These are phyloP conservation scores for Talaromyces rugulosus DNA, from an alignment of 2,329 filamentous ascomycete species.

Conservation along the genomic window DNA sequence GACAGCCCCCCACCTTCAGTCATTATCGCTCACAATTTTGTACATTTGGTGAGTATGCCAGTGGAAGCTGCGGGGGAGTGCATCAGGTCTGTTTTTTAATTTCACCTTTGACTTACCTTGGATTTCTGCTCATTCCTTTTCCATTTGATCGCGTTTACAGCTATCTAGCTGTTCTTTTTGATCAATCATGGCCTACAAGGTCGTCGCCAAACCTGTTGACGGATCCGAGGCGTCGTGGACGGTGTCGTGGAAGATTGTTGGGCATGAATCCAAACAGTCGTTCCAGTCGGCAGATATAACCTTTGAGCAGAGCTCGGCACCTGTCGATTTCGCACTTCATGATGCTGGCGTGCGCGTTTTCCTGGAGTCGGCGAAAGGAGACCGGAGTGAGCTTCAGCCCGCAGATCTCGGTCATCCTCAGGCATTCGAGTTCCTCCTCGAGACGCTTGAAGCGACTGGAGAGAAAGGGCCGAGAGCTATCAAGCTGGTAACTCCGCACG, in stretches of 20 bases:
- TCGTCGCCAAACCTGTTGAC: neutral
- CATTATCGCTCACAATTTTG: neutral
- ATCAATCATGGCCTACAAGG: neutral
- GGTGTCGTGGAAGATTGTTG: neutral
- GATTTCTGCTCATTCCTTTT: neutral
- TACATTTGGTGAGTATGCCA: neutral
- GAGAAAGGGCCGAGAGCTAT: neutral
- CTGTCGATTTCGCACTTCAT: neutral
- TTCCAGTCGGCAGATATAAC: neutral
- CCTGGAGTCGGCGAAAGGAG: neutral
- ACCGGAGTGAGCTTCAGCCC: neutral
- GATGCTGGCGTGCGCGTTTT: neutral
- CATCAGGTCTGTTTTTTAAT: neutral
- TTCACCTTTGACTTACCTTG: neutral
- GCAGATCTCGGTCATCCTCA: neutral
- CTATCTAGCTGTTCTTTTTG: neutral
- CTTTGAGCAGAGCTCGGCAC: neutral
- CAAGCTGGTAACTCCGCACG: constrained; percentile 8
- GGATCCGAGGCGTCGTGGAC: neutral
- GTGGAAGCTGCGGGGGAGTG: neutral
- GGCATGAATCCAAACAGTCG: neutral
- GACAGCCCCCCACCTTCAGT: neutral
- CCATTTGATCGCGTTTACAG: neutral
- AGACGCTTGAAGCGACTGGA: neutral
- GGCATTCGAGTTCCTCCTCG: neutral